Base-by-base conservation (phyloP, 202 grass and related monocot genomes). In the Alloteropsis angusta region DNA sequence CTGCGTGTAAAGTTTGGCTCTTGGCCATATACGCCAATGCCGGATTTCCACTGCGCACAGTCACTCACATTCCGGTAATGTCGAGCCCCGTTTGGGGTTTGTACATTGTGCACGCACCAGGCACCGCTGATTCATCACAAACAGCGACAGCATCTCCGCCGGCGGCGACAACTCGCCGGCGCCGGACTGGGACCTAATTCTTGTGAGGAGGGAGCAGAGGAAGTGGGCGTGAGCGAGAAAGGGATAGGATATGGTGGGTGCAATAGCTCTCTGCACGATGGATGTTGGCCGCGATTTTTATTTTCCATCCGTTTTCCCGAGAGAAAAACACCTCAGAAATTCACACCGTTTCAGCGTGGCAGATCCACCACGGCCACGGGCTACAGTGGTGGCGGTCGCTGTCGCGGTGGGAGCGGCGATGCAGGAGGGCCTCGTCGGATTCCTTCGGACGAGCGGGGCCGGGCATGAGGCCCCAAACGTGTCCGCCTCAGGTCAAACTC, bases 221-320 rank as follows among this genome's bases (percentile, higher is more conserved):
- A 41, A 49, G 85, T 72, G 85, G 65, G 60, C 4, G 0, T 5
- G 30, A 19, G 0, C 8, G 30, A 19, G 65, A 61, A 18, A 45
- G 57, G 22, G 70, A 78, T 73, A 68, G 62, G 52, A 52, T 41
- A 61, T 68, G 68, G 30, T 34, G 18, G 28, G 69, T 60, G 76
- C 54, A 37, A 48, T 75, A 70, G 81, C 70, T 23, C 60, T 2
- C 30, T 12, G 47, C 82, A 88, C 86, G 46, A 81, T 50, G 17
- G 64, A 76, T 80, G 75, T 46, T 75, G 80, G 60, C n/a, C 37
- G 36, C 25, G 7, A 63, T 37, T 62, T 17, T n/a, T n/a, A n/a
- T n/a, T 56, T 4, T 23, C 7, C 46, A 23, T 9, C 28, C 16
- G 9, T 41, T 59, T 0, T 41, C 17, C 4, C n/a, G 22, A 26